Evolutionary conservation across 2,329 filamentous ascomycete species (phyloP).

Genomic region (Aspergillus eucalypticola): DNA sequence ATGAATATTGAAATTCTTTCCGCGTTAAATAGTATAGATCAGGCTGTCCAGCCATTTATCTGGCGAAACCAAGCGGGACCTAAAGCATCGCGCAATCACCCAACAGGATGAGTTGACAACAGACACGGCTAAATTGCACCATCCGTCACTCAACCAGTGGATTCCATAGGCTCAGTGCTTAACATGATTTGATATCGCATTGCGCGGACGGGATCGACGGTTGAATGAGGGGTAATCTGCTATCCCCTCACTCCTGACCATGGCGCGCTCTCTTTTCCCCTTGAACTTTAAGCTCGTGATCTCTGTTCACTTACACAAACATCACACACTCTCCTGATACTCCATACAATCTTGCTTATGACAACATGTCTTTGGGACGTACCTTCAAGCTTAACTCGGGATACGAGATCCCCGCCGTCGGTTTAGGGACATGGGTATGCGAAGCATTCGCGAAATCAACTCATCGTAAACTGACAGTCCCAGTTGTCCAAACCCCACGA

Average conservation of each 20-base stretch:
- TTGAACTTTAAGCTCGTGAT: not conserved
- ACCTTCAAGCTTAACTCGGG: slow-evolving; percentile 46
- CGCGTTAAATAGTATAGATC: not conserved
- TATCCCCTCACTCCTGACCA: not conserved
- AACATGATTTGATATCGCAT: not conserved
- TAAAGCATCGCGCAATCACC: not conserved
- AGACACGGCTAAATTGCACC: not conserved
- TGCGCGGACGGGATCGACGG: not conserved
- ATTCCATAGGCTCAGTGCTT: not conserved
- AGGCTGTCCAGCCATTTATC: not conserved
- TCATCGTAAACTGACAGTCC: slow-evolving; percentile 4
- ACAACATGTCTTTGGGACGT: slow-evolving; percentile 36
- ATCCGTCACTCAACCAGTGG: not conserved
- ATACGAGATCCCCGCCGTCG: slow-evolving; percentile 44
- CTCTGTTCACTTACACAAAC: not conserved
- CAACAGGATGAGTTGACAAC: not conserved
- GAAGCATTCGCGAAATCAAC: not conserved
- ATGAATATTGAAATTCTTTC: too few species aligned
- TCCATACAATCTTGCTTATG: not conserved
- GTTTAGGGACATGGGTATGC: slow-evolving; percentile 46
- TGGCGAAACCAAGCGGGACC: not conserved
- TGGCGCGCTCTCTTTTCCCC: not conserved
- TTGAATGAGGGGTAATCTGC: slow-evolving; percentile 1
- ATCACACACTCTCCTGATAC: too few species aligned
- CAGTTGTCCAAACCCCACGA: slow-evolving; percentile 43